Conservation (phyloP, 1,284 basidiomycete genomes). For the Naganishia sp. region DNA sequence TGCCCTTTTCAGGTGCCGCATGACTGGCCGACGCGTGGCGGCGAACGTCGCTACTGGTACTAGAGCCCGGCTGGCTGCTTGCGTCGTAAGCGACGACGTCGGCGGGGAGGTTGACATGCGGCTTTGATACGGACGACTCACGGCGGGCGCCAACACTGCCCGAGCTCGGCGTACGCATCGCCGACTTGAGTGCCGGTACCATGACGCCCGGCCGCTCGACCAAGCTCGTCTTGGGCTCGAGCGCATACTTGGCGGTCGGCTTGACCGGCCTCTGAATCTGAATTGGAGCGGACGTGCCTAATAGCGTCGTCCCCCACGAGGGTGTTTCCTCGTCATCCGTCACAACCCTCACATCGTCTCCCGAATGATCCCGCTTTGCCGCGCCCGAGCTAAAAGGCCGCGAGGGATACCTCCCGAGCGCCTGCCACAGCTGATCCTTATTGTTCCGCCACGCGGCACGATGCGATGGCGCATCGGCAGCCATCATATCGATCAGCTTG, state of each 20-base stretch:
- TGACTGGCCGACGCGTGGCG: constrained; percentile 5
- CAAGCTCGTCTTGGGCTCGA: constrained; percentile 47
- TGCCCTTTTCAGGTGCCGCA: not conserved
- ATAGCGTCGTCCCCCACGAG: constrained; percentile 31
- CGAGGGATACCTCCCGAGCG: constrained; percentile 22
- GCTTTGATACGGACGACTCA: not conserved
- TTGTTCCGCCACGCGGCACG: constrained; percentile 48
- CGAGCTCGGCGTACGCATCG: constrained; percentile 37
- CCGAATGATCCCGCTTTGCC: constrained; percentile 9
- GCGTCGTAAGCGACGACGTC: constrained; percentile 19
- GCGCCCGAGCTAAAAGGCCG: constrained; percentile 20
- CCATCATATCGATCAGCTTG: constrained; percentile 49
- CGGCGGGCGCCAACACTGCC: constrained; percentile 1
- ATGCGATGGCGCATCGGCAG: constrained; percentile 52
- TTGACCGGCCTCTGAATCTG: constrained; percentile 39
- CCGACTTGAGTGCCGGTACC: constrained; percentile 47
- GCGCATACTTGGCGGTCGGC: constrained; percentile 6
- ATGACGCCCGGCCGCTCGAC: constrained; percentile 45
- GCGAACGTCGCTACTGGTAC: constrained; percentile 13
- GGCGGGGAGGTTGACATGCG: not conserved
- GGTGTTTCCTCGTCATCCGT: constrained; percentile 30
- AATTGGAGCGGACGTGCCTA: constrained; percentile 49
- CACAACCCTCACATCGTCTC: constrained; percentile 29
- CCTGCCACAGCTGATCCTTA: constrained; percentile 33
- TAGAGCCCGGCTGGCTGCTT: not conserved